These are phyloP conservation scores for Neopestalotiopsis rosae DNA, from an alignment of 2,329 filamentous ascomycete species.

Conservation along the genomic window DNA sequence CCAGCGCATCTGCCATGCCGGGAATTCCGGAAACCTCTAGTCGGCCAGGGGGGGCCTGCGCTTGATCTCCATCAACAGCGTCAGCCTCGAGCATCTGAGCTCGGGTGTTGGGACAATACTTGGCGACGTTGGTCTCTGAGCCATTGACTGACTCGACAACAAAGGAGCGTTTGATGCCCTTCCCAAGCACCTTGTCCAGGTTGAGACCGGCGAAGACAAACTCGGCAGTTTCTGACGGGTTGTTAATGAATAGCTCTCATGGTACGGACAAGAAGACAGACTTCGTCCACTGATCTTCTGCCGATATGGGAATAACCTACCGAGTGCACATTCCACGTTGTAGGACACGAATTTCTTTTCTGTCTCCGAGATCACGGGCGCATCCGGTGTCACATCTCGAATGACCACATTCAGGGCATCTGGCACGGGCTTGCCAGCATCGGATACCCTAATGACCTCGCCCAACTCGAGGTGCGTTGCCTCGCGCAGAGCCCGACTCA, in stretches of 20 bases:
- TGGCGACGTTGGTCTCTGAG: slow-evolving; percentile 48
- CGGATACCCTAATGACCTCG: slow-evolving; percentile 65
- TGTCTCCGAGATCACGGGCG: slow-evolving; percentile 33
- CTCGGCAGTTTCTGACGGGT: slow-evolving; percentile 62
- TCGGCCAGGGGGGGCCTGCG: slow-evolving; percentile 32
- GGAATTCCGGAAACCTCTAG: slow-evolving; percentile 64
- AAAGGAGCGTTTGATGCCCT: slow-evolving; percentile 66
- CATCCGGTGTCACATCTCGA: slow-evolving; percentile 57
- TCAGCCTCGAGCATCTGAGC: slow-evolving; percentile 44
- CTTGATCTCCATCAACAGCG: slow-evolving; percentile 23
- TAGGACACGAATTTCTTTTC: slow-evolving; percentile 38
- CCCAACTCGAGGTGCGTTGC: slow-evolving; percentile 74
- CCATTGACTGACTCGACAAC: slow-evolving; percentile 61
- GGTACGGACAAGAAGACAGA: neutral
- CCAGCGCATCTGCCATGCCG: slow-evolving; percentile 69
- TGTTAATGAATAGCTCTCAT: neutral
- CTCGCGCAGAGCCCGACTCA: slow-evolving; percentile 76
- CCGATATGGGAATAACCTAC: slow-evolving; percentile 20
- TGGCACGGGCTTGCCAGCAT: slow-evolving; percentile 57
- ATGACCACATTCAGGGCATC: slow-evolving; percentile 65
- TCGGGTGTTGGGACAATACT: slow-evolving; percentile 44
- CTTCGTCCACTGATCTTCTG: neutral
- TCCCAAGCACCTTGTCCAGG: slow-evolving; percentile 67
- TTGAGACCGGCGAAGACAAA: slow-evolving; percentile 72
- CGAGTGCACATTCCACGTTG: slow-evolving; percentile 33